Base-by-base conservation (phyloP, 1,284 basidiomycete genomes). In the Naganishia albida region DNA sequence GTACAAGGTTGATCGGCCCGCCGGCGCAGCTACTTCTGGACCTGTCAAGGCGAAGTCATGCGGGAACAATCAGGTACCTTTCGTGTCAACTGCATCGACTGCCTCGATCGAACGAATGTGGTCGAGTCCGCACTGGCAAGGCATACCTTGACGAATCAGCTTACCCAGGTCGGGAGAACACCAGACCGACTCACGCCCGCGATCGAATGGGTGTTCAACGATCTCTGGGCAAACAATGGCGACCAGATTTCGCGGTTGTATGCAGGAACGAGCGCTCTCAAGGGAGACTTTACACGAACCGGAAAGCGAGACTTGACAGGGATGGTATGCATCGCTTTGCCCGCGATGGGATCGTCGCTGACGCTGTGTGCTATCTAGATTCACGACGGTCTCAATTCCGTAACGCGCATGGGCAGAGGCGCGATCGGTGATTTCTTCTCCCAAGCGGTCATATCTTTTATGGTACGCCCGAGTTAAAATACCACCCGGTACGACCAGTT, bases 281-380 rank as follows among this genome's bases (percentile, higher is more conserved):
- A 98, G 86, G 91, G 93, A n/a, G 93, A 96, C 79, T 97, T 93
- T 73, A 95, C 93, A 0, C 85, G 92, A 83, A 98, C 94, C 0
- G 95, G 95, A 34, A 95, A 92, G 80, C 86, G 95, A 23, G 94
- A 98, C 75, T 81, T 96, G 28, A 84, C 85, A 43, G 95, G 95
- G 1, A 85, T 97, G 81, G 82, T 96, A 25, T 90, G 73, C 52
- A 28, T 16, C 0, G 3, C 30, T 15, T 13, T 12, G 10, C 28
- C 2, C 12, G n/a, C 10, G 54, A n/a, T 44, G 16, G 8, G n/a
- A 42, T 49, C 8, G 26, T 40, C 1, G 10, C 56, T 67, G 51
- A 49, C 48, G 18, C 7, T 60, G n/a, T 43, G 39, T 43, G 63
- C 16, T n/a, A n/a, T n/a, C 3, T 50, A 78, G 76, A 69, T 78